Base-by-base conservation (phyloP, 345 rosid species). In the Bretschneidera sinensis region DNA sequence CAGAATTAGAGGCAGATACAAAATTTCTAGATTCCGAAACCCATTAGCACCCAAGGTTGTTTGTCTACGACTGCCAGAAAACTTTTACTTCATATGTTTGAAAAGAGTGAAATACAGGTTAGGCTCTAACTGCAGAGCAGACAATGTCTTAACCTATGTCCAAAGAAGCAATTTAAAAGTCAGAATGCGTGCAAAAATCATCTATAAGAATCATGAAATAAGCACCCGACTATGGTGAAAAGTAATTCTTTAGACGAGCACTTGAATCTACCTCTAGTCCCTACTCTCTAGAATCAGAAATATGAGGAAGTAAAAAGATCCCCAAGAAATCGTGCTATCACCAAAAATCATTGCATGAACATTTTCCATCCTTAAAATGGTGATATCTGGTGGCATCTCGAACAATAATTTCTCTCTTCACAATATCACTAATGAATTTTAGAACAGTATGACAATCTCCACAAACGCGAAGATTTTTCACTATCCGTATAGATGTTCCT, bases 331-430 rank as follows among this genome's bases (percentile, higher is more conserved):
- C 10, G 10, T 39, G 45, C 15, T 39, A 39, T 81, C 77, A 88
- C 96, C 96, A 88, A 33, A 88, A 88, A 34, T 83, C 96, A 69
- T 77, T 85, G 74, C 96, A 88, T 0, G 96, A 85, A 64, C 96
- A 88, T 23, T 65, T 74, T 57, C 92, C 92, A 56, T 72, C 77
- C 43, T 75, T 76, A 56, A 88, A 88, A 78, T 85, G 89, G 72
- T 88, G 96, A 82, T 81, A 88, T 61, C 96, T 75, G 33, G 79
- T 81, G 9, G 88, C 88, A 71, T 88, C 92, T 55, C 96, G 69
- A 8, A 88, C 85, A 55, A 82, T 54, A 67, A 88, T 76, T 78
- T 88, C 88, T 70, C 89, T 71, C 23, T 61, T 78, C 4, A 72
- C 73, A 43, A 82, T 85, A 35, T 71, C 65, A 64, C 96, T 82